Base-by-base conservation (phyloP, 2,329 filamentous ascomycete genomes). In the Fusarium nygamai region DNA sequence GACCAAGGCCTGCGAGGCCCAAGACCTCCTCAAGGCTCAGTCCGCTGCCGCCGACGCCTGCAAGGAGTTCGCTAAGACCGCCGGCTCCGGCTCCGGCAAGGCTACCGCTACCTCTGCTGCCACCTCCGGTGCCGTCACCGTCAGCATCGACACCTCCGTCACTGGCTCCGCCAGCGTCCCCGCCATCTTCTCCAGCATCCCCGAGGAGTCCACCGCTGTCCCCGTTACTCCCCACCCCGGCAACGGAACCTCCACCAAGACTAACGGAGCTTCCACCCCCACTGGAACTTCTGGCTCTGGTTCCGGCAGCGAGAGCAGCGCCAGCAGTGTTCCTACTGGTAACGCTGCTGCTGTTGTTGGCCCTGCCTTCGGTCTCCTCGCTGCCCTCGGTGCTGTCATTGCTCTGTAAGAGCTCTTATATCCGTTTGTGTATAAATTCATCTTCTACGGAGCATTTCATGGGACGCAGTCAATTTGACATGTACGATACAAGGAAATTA, bases 11-110 rank as follows among this genome's bases (percentile, higher is more conserved):
- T 88, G 86, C 76, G 64, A 69, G 17, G 33, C 71, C 6, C 43
- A 63, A 36, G 81, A 82, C 16, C 75, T 85, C 29, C 46, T 66
- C 31, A 76, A 79, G 63, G 82, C 82, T 22, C 80, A 81, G 62
- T 56, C 74, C 14, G 80, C 83, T 16, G 82, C 82, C 19, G 57
- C 54, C 19, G 73, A 62, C 6, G 77, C 80, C 31, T 85, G 83
- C 72, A 65, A 78, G 29, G 68, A 72, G 17, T 76, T 65, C 33
- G 69, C 72, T 16, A 72, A 68, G 47, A 72, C 75, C 17, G 71
- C 76, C 17, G 68, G 62, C 19, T 46, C 76, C 19, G 68, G 62
- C 20, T 47, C 44, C 6, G 14, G 29, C 43, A 50, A 66, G 43
- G 38, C 53, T 47, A 33, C 57, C 22, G 31, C 67, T n/a, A 58